Evolutionary conservation across 345 rosid genomes (phyloP), one percentile per base, ranked within the genome.

Genomic region (Salix suchowensis): DNA sequence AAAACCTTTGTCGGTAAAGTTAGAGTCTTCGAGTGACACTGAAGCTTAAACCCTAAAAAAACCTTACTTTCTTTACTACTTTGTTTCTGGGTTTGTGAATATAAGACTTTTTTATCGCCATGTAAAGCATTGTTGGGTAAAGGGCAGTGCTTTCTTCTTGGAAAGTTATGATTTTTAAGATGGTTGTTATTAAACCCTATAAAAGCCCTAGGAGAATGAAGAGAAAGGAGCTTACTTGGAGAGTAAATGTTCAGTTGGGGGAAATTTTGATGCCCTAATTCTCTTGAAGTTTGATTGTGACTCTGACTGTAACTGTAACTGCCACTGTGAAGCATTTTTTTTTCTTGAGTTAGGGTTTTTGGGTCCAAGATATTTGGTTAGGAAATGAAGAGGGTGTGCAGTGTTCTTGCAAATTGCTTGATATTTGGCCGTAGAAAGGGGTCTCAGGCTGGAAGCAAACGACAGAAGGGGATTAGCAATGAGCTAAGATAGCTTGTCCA

Each of bases 1-100:
- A 85, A 79, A 61, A 62, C 75, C 79, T 80, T 85, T 12, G 85
- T 7, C 55, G 90, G 85, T 26, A 80, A 76, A 74, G 81, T 66
- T 44, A 80, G 70, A 68, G 85, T 37, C 69, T 86, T 88, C 28
- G 92, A 74, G 65, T 79, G 80, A 82, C 91, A 83, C 2, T 78
- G 89, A 77, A 87, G 84, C 83, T 84, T 86, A 82, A 85, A 89
- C 82, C 87, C 82, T 5, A 62, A 36, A 74, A 78, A 85, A 81
- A 71, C 78, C 82, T 81, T 78, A 71, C 55, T 50, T 30, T 81
- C 82, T 82, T 76, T 44, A 44, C 68, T 48, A 40, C 55, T 82
- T 65, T 62, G 79, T 42, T 73, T 79, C 62, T 23, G 83, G 77
- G 77, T 16, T 52, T 37, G 26, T 9, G 70, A 75, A 72, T 48